Conservation (phyloP, 768 basidiomycete species). For the Mycena latifolia region DNA sequence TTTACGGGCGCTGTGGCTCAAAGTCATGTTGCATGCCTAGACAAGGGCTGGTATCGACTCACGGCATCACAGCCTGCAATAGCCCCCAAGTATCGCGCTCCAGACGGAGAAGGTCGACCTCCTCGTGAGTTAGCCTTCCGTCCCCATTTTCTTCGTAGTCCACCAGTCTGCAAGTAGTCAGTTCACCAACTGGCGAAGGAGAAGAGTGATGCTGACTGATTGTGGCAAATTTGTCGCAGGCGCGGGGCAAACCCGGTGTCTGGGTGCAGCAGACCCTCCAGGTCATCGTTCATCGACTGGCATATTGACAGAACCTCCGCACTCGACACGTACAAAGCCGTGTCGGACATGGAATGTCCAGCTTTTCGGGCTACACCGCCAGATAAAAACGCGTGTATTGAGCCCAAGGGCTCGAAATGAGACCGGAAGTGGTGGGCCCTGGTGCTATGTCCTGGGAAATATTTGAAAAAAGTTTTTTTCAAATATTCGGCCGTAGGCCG, state of each 20-base stretch:
- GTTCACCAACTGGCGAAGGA: background rate
- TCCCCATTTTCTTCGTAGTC: conserved; percentile 61
- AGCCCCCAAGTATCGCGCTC: conserved; percentile 89
- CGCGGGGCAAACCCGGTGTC: conserved; percentile 79
- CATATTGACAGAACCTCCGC: conserved; percentile 75
- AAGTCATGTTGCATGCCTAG: background rate
- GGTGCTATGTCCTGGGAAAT: too few relatives aligned
- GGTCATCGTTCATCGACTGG: conserved; percentile 68
- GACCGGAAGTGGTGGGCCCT: background rate
- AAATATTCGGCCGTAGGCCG: too few relatives aligned
- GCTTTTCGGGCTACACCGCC: background rate
- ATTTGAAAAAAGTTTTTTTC: too few relatives aligned
- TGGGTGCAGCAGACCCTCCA: conserved; percentile 73
- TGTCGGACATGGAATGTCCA: conserved; percentile 56
- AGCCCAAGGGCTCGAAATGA: background rate
- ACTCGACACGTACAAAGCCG: conserved; percentile 69
- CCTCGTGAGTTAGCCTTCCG: conserved; percentile 55
- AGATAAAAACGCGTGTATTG: background rate
- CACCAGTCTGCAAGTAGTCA: conserved; percentile 51
- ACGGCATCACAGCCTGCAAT: conserved; percentile 83
- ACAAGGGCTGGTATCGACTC: conserved; percentile 45
- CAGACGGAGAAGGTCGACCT: conserved; percentile 73
- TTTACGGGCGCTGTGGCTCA: conserved; percentile 70
- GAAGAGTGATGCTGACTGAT: conserved; percentile 61
- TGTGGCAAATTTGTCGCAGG: conserved; percentile 62